Conservation (phyloP, 192 early-diverging fungal genomes). For the Dispira parvispora region DNA sequence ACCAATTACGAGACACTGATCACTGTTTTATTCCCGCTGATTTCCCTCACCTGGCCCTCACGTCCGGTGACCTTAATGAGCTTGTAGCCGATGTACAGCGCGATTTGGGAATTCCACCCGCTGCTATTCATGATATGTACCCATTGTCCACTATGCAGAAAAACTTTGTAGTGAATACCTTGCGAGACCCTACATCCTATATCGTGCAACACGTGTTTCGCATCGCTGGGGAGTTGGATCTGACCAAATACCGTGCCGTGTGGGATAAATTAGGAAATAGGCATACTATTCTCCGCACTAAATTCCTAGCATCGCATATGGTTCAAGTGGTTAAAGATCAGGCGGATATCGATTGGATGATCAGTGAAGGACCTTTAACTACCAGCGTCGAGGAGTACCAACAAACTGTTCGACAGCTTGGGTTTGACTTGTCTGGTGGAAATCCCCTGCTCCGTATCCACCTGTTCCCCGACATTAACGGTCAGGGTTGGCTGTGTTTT, state of each 20-base stretch:
- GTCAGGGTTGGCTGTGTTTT: not conserved
- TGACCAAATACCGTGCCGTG: not conserved
- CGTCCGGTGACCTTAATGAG: too few relatives aligned
- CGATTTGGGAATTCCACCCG: not conserved
- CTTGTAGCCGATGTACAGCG: too few relatives aligned
- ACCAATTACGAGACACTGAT: too few relatives aligned
- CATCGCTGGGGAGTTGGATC: not conserved
- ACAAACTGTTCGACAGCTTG: too few relatives aligned
- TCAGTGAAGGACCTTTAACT: too few relatives aligned
- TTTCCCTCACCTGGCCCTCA: too few relatives aligned
- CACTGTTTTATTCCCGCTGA: too few relatives aligned
- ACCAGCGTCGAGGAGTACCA: too few relatives aligned
- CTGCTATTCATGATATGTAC: not conserved
- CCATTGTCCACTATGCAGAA: not conserved
- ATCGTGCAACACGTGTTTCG: not conserved
- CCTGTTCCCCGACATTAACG: not conserved
- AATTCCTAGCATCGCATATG: not conserved
- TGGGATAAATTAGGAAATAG: not conserved
- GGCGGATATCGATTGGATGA: too few relatives aligned
- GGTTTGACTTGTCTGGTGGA: too few relatives aligned
- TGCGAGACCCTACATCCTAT: not conserved
- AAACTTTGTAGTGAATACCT: not conserved
- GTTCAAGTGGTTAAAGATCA: too few relatives aligned
- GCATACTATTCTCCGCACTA: not conserved
- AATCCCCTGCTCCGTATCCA: too few relatives aligned